Evolutionary conservation across 2,329 filamentous ascomycete genomes (phyloP), one percentile per base, ranked within the genome.

Genomic region (Raffaelea albimanens): DNA sequence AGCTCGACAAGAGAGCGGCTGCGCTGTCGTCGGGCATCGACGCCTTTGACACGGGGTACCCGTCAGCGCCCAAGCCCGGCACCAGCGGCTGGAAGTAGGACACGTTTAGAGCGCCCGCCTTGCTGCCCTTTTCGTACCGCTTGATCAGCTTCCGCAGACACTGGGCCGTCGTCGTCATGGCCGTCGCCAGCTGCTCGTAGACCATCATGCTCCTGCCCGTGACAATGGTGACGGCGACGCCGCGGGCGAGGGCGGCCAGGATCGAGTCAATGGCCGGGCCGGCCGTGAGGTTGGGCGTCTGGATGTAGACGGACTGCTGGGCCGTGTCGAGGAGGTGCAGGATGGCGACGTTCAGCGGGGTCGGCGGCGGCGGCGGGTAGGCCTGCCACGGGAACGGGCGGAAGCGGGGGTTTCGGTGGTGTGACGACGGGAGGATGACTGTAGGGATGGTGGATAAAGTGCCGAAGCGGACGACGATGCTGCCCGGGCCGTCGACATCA

Each of bases 281-380:
- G 0, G 80, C 80, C 0, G 87, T 94, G 2, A 93, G 59, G 49
- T 93, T 94, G 0, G 87, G 87, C 0, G 87, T 89, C 54, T 89
- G 78, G 3, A 93, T 73, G 50, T 78, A 81, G 46, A 93, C 80
- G 16, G 66, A 68, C 11, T 59, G 65, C 29, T 70, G 67, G 0
- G 86, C 83, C 40, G 70, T 72, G 1, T 67, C 62, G 38, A 90
- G 68, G 0, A 86, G 64, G 0, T 72, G 74, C 1, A 86, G 66
- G 8, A 88, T 60, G 31, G 82, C 80, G 2, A 68, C 66, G 51
- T 88, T 89, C 14, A 88, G 72, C 1, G 83, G 83, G 0, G 83
- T 88, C 1, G 76, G 71, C 2, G 64, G 55, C 1, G 67, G 67
- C 9, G 67, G 64, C 4, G 50, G 19, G 3, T 43, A 14, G 1